A percentile compares a stretch with the other conserved stretches of the same genome.
Conservation (phyloP, 2,329 filamentous ascomycete genomes). For the Diaporthe caulivora region DNA sequence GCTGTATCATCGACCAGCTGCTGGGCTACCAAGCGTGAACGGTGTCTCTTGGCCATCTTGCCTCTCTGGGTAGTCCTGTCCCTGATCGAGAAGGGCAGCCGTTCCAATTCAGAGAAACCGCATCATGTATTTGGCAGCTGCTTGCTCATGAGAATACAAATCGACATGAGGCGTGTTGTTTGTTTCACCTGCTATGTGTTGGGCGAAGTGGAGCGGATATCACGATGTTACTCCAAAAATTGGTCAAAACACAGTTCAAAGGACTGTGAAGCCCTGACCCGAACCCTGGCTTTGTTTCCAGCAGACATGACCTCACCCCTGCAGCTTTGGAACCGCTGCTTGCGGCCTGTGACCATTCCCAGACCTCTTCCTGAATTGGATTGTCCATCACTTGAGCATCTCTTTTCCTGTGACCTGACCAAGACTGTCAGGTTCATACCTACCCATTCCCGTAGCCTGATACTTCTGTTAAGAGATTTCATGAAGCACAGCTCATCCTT, state of each 20-base stretch:
- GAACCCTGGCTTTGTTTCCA: conserved; percentile 1
- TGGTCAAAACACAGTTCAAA: not conserved
- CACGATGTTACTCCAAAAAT: not conserved
- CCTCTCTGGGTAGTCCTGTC: not conserved
- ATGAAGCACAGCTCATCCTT: not conserved
- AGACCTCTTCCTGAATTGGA: not conserved
- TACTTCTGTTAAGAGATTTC: not conserved
- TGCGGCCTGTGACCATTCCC: not conserved
- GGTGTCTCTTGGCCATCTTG: conserved; percentile 22
- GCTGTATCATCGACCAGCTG: not conserved
- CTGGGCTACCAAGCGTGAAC: conserved; percentile 7
- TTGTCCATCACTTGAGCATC: not conserved
- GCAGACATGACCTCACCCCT: conserved; percentile 12
- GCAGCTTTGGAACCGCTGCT: not conserved
- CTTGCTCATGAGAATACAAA: not conserved
- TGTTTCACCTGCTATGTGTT: not conserved
- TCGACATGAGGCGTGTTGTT: not conserved
- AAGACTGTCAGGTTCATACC: not conserved
- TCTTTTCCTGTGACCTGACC: not conserved
- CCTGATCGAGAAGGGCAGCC: not conserved
- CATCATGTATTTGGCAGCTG: not conserved
- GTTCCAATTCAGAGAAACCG: not conserved
- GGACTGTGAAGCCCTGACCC: not conserved
- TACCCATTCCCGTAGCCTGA: no score
- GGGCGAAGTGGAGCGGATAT: not conserved